phyloP scores from a whole-genome alignment of 2,329 filamentous ascomycete genomes.

The Fusarium coffeatum region DNA sequence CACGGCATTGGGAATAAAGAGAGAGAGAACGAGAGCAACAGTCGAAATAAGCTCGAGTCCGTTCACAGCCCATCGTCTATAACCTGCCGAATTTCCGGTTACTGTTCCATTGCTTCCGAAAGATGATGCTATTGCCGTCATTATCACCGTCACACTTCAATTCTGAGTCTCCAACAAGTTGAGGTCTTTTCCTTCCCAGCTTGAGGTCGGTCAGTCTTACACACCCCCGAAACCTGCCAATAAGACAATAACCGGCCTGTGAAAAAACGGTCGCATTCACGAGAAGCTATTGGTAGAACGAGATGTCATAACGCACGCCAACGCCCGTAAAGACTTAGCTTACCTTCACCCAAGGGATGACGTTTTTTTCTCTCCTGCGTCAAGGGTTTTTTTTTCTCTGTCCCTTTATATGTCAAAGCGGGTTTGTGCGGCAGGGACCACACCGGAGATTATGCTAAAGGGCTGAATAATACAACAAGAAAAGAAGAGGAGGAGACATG shows the following conservation, averaged over 20 bases:
- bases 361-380: conserved; percentile 27
- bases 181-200: conserved; percentile 3
- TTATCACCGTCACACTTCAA: not conserved
- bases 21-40: not conserved
- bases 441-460: not conserved
- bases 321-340: conserved; percentile 14
- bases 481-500: not conserved
- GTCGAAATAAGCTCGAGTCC: conserved; percentile 11
- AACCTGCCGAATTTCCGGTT: not conserved
- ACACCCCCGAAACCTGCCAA: not conserved
- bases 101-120: not conserved
- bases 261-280: not conserved
- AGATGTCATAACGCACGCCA: conserved; percentile 39
- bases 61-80: not conserved
- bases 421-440: conserved; percentile 25
- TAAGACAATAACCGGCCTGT: conserved; percentile 4
- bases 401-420: not conserved
- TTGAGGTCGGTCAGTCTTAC: conserved; percentile 1
- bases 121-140: conserved; percentile 4
- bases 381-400: conserved; percentile 18
- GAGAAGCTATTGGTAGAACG: conserved; percentile 1
- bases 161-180: not conserved
- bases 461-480: not conserved
- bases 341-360: conserved; percentile 18
- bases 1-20: not conserved